A percentile compares a stretch with the other conserved stretches of the same genome.
Conservation (phyloP, 345 rosid genomes). For the Citrus trifoliata region DNA sequence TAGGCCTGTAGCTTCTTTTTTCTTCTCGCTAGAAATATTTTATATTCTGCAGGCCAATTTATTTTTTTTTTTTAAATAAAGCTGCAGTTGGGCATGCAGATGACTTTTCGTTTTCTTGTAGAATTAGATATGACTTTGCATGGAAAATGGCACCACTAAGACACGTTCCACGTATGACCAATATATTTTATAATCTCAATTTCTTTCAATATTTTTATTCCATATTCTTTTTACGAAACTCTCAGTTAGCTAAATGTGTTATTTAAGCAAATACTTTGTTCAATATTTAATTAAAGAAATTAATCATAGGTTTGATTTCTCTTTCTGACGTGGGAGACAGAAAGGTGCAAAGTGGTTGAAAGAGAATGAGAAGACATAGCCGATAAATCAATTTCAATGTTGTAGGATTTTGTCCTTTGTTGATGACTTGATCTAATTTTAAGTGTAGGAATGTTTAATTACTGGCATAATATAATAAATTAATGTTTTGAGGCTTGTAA, state of each 20-base stretch:
- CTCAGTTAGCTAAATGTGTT: no score
- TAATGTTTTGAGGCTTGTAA: no score
- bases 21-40: background rate
- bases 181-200: background rate
- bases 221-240: background rate
- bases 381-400: background rate
- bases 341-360: constrained; percentile 20
- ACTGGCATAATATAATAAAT: no score
- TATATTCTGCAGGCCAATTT: constrained; percentile 17
- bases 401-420: constrained; percentile 4
- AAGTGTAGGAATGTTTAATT: background rate
- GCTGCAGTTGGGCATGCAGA: background rate
- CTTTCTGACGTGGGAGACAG: constrained; percentile 21
- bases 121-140: background rate
- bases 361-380: constrained; percentile 15
- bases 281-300: background rate
- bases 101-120: no score
- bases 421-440: background rate
- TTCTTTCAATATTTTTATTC: background rate
- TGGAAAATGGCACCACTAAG: constrained; percentile 25
- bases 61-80: no score
- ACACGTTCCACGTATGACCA: background rate
- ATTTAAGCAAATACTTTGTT: no score
- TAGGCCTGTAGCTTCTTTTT: no score
- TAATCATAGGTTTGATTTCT: background rate